A percentile compares a stretch with the other conserved stretches of the same genome.
Evolutionary conservation across 352 stramenopile species (phyloP).

Genomic region (Phytopythium aichiense): DNA sequence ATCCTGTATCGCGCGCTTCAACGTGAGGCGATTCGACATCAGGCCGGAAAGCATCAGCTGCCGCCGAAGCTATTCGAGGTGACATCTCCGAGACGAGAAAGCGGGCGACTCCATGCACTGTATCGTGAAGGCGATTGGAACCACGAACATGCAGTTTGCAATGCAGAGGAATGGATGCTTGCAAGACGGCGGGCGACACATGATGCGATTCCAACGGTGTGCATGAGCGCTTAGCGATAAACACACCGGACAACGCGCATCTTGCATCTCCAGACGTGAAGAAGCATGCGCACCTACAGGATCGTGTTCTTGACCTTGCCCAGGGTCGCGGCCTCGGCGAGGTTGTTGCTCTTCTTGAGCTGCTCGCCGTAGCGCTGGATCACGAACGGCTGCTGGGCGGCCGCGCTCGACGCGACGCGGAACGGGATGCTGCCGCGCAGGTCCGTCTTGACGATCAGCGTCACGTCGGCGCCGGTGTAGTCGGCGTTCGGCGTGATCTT

Average conservation of each 20-base stretch:
- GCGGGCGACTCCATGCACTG: background rate
- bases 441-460: conserved; percentile 68
- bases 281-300: conserved; percentile 8
- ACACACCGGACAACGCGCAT: background rate
- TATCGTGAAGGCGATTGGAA: background rate
- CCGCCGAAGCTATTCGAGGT: too few relatives aligned
- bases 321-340: conserved; percentile 22
- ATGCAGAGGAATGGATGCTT: background rate
- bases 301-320: conserved; percentile 51
- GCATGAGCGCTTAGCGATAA: background rate
- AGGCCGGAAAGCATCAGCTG: background rate
- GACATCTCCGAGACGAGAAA: too few relatives aligned
- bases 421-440: conserved; percentile 65
- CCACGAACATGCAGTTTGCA: too few relatives aligned
- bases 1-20: background rate
- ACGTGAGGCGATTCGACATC: background rate
- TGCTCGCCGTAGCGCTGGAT: conserved; percentile 47
- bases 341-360: conserved; percentile 48
- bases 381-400: conserved; percentile 61
- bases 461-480: conserved; percentile 53
- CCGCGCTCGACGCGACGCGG: conserved; percentile 54
- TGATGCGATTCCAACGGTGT: background rate
- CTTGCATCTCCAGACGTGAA: too few relatives aligned
- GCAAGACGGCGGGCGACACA: background rate
- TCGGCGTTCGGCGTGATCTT: conserved; percentile 62